Base-by-base conservation (phyloP, 2,329 filamentous ascomycete genomes). In the Fusarium lateritium region DNA sequence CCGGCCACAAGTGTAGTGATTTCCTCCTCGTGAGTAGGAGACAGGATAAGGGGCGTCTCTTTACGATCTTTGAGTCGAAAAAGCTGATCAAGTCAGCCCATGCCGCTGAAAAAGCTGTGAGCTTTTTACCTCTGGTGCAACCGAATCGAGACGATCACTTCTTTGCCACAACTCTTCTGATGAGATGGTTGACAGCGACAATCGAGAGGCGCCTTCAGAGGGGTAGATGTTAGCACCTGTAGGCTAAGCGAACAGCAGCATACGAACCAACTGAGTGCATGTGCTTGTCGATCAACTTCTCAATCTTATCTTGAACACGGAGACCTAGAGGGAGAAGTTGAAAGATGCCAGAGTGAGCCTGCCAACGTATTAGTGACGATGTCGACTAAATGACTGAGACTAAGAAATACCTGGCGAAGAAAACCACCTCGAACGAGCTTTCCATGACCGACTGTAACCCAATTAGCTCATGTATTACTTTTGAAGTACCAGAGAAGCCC, bases 11-110 rank as follows among this genome's bases (percentile, higher is more conserved):
- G 83, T 0, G 86, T 83, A 0, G 96, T 99, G 71, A 99, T 96
- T 77, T 99, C 96, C 78, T 99, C 96, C 76, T 99, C 96, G 66
- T 99, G 96, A 0, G 96, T 99, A 1, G 96, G 96, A 2, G 94
- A 91, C 6, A 99, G 86, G 31, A 99, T 85, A 65, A 93, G 93
- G 6, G 87, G 84, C 1, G 86, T 83, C 8, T 92, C 88, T 78
- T 92, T 96, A 57, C 96, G 89, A 79, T 98, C 96, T 44, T 86
- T 81, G 46, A 98, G 88, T 42, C 88, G 89, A 72, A 98, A 95
- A 21, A 98, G 86, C 90, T 96, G 73, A 13, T 7, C 45, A 31
- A 43, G 54, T 80, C 44, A 80, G 75, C n/a, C 26, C 58, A n/a
- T 26, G 26, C 9, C 17, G 24, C 15, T 55, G 21, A 45, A 4